Base-by-base conservation (phyloP, 768 basidiomycete genomes). In the Suillus subalutaceus region DNA sequence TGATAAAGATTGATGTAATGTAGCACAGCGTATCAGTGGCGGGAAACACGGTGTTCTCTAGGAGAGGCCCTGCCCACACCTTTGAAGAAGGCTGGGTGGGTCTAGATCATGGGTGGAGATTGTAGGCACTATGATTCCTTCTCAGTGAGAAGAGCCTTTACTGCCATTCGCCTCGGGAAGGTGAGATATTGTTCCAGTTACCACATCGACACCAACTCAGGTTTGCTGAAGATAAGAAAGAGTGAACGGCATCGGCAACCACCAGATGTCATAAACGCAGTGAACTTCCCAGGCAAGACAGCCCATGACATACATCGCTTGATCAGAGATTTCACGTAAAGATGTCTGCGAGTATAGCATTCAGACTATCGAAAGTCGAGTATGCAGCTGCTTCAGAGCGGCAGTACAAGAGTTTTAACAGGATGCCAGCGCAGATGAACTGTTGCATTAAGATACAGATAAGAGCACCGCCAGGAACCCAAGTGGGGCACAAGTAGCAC, bases 401-500 rank as follows among this genome's bases (percentile, higher is more conserved):
- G 16, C 18, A 20, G 53, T 20, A 55, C 9, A 35, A 35, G 32
- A 55, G 18, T 5, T 12, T 32, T 16, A 6, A 12, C 10, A 13
- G 41, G 38, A 73, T 76, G 64, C 74, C 76, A 71, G 68, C 66
- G 77, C 72, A 26, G 63, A 68, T 15, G 72, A 72, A 3, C 68
- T 65, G 63, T 77, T 73, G 44, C 64, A 67, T 53, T 78, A 73
- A 8, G 77, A 80, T 35, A 75, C 72, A 56, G 78, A 56, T 68
- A 83, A 71, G 61, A 78, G 78, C 30, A 77, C 66, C 40, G 70
- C 63, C 40, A 78, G 68, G 73, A 83, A 84, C 70, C 75, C 73
- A 30, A 79, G 53, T 15, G 48, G 12, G 12, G 12, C n/a, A 12
- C 48, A 23, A 50, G 23, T 15, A 12, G 84, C 16, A 82, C 74